Evolutionary conservation across 495 filamentous ascomycete genomes (phyloP), one percentile per base, ranked within the genome.

Genomic region (Penicillium waksmanii): DNA sequence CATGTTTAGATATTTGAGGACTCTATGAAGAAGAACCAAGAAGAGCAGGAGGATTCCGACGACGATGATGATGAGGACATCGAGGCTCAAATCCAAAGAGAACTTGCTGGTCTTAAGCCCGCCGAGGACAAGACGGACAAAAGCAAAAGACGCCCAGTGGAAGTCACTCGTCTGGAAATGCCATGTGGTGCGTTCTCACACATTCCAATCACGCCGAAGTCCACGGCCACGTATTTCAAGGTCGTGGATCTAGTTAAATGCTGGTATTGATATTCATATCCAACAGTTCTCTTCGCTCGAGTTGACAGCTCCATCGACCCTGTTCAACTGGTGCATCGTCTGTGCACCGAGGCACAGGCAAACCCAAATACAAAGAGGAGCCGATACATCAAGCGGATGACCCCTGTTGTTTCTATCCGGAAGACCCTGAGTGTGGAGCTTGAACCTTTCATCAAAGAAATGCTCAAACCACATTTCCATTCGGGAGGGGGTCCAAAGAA

Each of bases 361-460:
- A 69, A 78, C 34, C 75, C 78, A 46, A 73, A 69, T n/a, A 80
- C 71, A 60, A 85, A 90, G 69, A 83, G 80, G 58, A 85, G 83
- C 60, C 85, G 91, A 55, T 96, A 85, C 66, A 82, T 93, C 27
- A 93, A 95, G 72, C 82, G 96, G 57, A 77, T 99, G 64, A 96
- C 91, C 17, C 95, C 95, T 2, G 82, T 96, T 57, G 85, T 80
- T 4, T 72, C 82, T 17, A 89, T 89, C 48, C 89, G 84, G 2
- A 96, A 92, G 73, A 92, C 93, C 17, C 89, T 88, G 13, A 85
- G 89, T 63, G 82, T 87, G 46, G 92, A 91, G 8, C 51, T 98
- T 5, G 84, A 86, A 25, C 87, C 87, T 53, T 83, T 96, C 34
- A 88, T 88, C 2, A 81, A 74, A 68, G 75, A 85, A 58, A 91